Percentiles rank a stretch among this genome's conserved stretches.
phyloP scores from a whole-genome alignment of 495 filamentous ascomycete genomes.

The Hypoxylon trugodes region DNA sequence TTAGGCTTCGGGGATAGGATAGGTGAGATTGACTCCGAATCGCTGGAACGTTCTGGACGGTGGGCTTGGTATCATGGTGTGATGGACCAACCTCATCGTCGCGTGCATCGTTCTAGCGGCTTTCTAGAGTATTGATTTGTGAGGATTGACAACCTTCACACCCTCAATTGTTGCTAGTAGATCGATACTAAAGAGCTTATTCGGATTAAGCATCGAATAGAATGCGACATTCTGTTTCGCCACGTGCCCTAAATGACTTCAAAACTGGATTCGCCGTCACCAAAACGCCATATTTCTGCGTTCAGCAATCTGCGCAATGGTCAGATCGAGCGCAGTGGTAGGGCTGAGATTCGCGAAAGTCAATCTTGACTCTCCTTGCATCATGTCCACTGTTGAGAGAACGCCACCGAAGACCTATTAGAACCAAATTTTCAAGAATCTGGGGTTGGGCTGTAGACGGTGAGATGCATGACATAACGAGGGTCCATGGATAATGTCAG shows the following conservation, averaged over 20 bases:
- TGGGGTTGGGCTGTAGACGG: slow-evolving; percentile 8
- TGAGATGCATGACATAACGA: slow-evolving; percentile 15
- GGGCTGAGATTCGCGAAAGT: slow-evolving; percentile 13
- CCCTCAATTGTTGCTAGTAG: too few species aligned
- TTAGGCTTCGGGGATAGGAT: too few species aligned
- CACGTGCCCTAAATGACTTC: too few species aligned
- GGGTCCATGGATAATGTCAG: background rate
- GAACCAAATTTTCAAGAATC: background rate
- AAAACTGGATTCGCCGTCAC: too few species aligned
- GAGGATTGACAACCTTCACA: too few species aligned
- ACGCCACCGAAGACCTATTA: slow-evolving; percentile 20
- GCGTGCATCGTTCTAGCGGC: background rate
- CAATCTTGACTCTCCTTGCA: slow-evolving; percentile 12
- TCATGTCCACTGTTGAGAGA: slow-evolving; percentile 1
- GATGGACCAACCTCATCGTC: background rate
- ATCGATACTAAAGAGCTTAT: too few species aligned
- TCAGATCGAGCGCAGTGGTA: background rate
- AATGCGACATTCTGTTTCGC: too few species aligned
- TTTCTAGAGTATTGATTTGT: background rate
- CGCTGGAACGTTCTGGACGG: background rate
- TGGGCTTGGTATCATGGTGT: background rate
- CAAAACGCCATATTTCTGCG: slow-evolving; percentile 2
- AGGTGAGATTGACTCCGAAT: too few species aligned
- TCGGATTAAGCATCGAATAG: too few species aligned
- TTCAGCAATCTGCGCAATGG: background rate